Evolutionary conservation across 1,139 yeast species (phyloP).

Genomic region (Kodamaea ohmeri): DNA sequence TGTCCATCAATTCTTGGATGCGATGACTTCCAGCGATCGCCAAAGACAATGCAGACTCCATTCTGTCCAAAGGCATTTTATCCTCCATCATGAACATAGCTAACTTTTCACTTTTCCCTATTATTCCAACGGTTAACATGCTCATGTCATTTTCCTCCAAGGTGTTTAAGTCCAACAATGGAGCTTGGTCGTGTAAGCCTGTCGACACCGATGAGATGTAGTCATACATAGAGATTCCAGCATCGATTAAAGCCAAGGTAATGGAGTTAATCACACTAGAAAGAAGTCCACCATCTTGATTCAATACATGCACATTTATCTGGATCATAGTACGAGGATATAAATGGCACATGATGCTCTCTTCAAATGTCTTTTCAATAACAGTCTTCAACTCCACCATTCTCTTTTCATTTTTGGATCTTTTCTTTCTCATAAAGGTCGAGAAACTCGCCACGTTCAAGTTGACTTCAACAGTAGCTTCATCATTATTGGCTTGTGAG

Average conservation of each 20-base stretch:
- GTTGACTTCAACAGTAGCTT: constrained; percentile 61
- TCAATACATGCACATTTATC: constrained; percentile 70
- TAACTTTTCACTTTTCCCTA: constrained; percentile 78
- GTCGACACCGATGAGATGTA: constrained; percentile 79
- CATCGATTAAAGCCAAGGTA: constrained; percentile 87
- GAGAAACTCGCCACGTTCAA: constrained; percentile 80
- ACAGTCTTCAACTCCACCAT: constrained; percentile 74
- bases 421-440: constrained; percentile 70
- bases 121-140: constrained; percentile 74
- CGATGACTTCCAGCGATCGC: constrained; percentile 90
- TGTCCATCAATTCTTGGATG: constrained; percentile 81
- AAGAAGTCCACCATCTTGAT: constrained; percentile 88
- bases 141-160: constrained; percentile 85
- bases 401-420: constrained; percentile 62
- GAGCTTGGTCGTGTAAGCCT: constrained; percentile 73
- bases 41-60: constrained; percentile 75
- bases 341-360: constrained; percentile 69
- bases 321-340: constrained; percentile 82
- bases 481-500: constrained; percentile 45
- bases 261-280: constrained; percentile 84
- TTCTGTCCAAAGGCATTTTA: constrained; percentile 76
- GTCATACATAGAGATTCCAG: constrained; percentile 93
- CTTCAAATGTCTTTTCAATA: constrained; percentile 75
- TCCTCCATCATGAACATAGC: constrained; percentile 77
- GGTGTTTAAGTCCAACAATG: constrained; percentile 77